Conservation (phyloP, 169 alveolate genomes). For the Plasmodium vinckei region DNA sequence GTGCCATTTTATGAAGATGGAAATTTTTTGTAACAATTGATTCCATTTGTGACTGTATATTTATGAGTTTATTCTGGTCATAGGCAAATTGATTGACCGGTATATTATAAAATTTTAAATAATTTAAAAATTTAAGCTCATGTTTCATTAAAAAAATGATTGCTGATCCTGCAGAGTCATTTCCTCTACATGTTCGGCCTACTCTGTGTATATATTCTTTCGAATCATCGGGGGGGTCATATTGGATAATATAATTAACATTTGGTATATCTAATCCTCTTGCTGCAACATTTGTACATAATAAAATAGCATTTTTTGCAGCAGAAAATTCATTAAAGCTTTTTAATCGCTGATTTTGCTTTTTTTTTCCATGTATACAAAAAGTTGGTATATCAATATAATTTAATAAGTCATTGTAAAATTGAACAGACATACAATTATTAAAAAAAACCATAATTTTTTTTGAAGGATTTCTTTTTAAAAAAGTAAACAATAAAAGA, state of each 20-base stretch:
- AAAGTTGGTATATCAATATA: slow-evolving; percentile 97
- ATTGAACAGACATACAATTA: slow-evolving; percentile 98
- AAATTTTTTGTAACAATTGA: slow-evolving; percentile 97
- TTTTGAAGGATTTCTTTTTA: slow-evolving; percentile 95
- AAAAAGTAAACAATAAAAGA: slow-evolving; percentile 95
- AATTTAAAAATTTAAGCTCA: slow-evolving; percentile 95
- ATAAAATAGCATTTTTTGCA: slow-evolving; percentile 93
- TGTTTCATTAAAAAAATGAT: slow-evolving; percentile 97
- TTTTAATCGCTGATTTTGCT: slow-evolving; percentile 95
- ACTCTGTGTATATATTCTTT: slow-evolving; percentile 99
- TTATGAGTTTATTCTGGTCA: slow-evolving; percentile 96
- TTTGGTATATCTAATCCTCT: slow-evolving; percentile 99
- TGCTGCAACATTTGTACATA: slow-evolving; percentile 99
- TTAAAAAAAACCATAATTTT: slow-evolving; percentile 98
- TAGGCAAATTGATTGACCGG: slow-evolving; percentile 97
- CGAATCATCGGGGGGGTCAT: slow-evolving; percentile 99
- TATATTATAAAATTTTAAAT: slow-evolving; percentile 93
- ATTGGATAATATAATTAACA: slow-evolving; percentile 98
- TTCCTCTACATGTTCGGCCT: slow-evolving; percentile 99
- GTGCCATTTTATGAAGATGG: slow-evolving; percentile 95
- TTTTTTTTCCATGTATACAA: slow-evolving; percentile 98
- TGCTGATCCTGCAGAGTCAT: slow-evolving; percentile 96
- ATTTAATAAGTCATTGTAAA: slow-evolving; percentile 97
- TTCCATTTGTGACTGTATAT: slow-evolving; percentile 96
- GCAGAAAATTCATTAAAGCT: slow-evolving; percentile 96